Percentiles rank a stretch among this genome's conserved stretches.
Evolutionary conservation across 768 basidiomycete species (phyloP).

Genomic region (Tricholoma bakamatsutake): DNA sequence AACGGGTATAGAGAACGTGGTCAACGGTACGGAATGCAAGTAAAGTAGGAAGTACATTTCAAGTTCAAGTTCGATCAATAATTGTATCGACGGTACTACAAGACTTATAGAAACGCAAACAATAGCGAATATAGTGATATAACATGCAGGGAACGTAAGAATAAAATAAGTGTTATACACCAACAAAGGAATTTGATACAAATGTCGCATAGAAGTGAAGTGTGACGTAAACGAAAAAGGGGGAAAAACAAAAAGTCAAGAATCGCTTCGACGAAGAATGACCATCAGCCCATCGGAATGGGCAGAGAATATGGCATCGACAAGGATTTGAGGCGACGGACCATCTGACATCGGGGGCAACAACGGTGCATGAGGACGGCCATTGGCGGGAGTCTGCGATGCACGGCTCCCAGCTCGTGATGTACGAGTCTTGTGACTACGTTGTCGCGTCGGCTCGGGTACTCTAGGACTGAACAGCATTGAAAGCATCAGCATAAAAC

Average conservation of each 20-base stretch:
- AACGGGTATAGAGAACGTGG: neutral
- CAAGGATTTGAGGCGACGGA: slow-evolving; percentile 39
- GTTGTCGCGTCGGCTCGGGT: slow-evolving; percentile 22
- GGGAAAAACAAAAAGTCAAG: neutral
- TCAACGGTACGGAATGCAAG: neutral
- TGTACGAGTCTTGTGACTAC: slow-evolving; percentile 8
- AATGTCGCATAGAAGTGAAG: neutral
- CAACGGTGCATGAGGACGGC: slow-evolving; percentile 7
- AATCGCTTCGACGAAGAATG: slow-evolving; percentile 48
- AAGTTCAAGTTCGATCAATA: neutral
- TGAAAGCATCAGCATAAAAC: too few relatives aligned
- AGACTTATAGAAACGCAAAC: neutral
- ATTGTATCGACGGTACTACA: neutral
- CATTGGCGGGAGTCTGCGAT: slow-evolving; percentile 6
- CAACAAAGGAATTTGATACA: neutral
- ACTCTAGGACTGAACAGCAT: slow-evolving; percentile 21
- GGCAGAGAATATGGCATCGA: slow-evolving; percentile 81
- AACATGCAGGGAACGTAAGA: neutral
- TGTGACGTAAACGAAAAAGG: neutral
- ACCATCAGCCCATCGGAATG: slow-evolving; percentile 84
- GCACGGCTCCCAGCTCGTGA: slow-evolving; percentile 12
- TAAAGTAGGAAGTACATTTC: neutral
- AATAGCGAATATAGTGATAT: slow-evolving; percentile 1
- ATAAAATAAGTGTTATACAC: neutral
- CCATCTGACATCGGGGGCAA: slow-evolving; percentile 13